Percentiles rank a stretch among this genome's conserved stretches.
Evolutionary conservation across 257 asterid genomes (phyloP).

Genomic region (Prunella vulgaris): DNA sequence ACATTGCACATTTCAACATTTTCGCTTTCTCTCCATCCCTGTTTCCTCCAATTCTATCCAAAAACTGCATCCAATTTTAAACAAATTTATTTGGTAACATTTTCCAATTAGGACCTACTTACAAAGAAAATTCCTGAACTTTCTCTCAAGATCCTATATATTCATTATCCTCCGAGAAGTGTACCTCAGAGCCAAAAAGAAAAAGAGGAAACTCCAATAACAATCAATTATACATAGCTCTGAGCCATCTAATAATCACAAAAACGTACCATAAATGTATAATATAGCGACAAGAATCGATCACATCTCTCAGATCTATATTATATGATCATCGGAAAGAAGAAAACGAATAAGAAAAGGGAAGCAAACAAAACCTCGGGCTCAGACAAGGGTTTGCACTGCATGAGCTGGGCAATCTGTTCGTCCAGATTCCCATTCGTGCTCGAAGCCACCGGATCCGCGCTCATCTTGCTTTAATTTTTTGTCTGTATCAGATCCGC

Average conservation of each 20-base stretch:
- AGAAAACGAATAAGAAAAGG: background rate
- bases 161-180: background rate
- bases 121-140: background rate
- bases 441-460: conserved; percentile 72
- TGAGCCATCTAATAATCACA: background rate
- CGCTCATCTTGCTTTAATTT: conserved; percentile 50
- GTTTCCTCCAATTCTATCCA: too few relatives aligned
- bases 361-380: conserved; percentile 52
- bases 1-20: background rate
- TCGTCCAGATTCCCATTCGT: conserved; percentile 84
- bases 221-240: conserved; percentile 10
- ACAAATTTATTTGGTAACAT: background rate
- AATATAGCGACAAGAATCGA: background rate
- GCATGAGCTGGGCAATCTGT: conserved; percentile 93
- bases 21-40: background rate
- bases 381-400: conserved; percentile 95
- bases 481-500: conserved; percentile 31
- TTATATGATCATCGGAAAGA: background rate
- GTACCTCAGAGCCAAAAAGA: conserved; percentile 1
- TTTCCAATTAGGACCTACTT: conserved; percentile 5
- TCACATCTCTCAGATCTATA: conserved; percentile 32
- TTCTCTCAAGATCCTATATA: conserved; percentile 1
- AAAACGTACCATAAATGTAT: background rate
- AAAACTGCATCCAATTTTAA: background rate
- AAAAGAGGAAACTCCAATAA: background rate